Conservation (phyloP, 768 basidiomycete species). For the Russula dissimulans region DNA sequence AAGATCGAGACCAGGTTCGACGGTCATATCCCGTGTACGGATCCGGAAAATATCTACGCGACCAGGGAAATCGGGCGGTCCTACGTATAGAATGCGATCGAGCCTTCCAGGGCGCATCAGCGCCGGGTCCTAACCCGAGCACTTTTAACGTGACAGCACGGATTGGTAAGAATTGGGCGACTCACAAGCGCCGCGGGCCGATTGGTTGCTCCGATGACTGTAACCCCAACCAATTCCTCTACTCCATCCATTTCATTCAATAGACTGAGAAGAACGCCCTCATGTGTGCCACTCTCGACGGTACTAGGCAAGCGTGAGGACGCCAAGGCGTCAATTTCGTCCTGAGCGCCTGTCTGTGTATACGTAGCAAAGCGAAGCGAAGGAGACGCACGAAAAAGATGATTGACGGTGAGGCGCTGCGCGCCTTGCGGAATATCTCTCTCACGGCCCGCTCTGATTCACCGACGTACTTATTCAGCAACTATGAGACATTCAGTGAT, state of each 20-base stretch:
- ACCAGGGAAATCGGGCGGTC: constrained; percentile 74
- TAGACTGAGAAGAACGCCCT: constrained; percentile 87
- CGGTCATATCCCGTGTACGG: constrained; percentile 67
- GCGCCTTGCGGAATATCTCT: constrained; percentile 91
- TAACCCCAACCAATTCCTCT: constrained; percentile 90
- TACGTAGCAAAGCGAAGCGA: background rate
- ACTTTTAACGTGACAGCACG: background rate
- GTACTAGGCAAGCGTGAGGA: constrained; percentile 54
- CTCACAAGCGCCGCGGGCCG: constrained; percentile 60
- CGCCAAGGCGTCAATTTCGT: constrained; percentile 94
- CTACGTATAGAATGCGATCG: constrained; percentile 90
- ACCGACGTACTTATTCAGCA: constrained; percentile 93
- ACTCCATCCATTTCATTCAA: constrained; percentile 99
- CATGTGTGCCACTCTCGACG: constrained; percentile 49
- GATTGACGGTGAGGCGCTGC: constrained; percentile 89
- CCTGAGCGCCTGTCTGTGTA: constrained; percentile 38
- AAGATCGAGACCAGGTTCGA: constrained; percentile 62
- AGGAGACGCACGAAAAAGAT: constrained; percentile 77
- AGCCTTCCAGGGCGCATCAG: constrained; percentile 91
- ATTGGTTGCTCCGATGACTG: constrained; percentile 92
- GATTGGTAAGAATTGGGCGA: constrained; percentile 21
- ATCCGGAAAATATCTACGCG: constrained; percentile 82
- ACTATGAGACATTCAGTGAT: constrained; percentile 34
- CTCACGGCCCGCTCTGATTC: constrained; percentile 94
- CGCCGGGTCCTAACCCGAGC: constrained; percentile 67